Evolutionary conservation across 78 protist genomes (phyloP), one percentile per base, ranked within the genome.

Genomic region (Dictyostelium brefeldianum): DNA sequence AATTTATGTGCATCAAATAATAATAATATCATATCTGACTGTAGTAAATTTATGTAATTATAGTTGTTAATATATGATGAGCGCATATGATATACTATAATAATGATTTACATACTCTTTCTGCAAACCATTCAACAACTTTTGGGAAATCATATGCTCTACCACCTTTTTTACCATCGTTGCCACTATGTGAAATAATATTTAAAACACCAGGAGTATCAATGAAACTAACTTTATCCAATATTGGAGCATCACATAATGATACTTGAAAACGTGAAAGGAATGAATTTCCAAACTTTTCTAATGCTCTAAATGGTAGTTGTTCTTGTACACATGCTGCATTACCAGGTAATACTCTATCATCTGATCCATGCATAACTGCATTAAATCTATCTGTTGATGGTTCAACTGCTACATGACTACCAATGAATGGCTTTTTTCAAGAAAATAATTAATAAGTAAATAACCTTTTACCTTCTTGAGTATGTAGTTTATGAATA

Each of bases 1-100:
- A 98, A 95, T 85, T 98, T 98, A 84, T 97, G 95, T 10, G 98
- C 98, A 80, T 98, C 99, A 87, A 98, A 98, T 75, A 97, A 41
- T 64, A 98, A 78, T 12, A 98, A 80, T 53, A 98, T 94, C 59
- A 97, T 92, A 81, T 97, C 99, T 0, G 96, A 47, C 70, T 62
- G 12, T 9, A 53, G n/a, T n/a, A n/a, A n/a, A 3, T 36, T 36
- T 36, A 36, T 3, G 2, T 36, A 36, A 3, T 36, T 1, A 3
- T 36, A 2, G 43, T 36, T 36, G 43, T 36, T 36, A 36, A 36
- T 36, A 36, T 36, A 36, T 36, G 2, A 57, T 18, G 8, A 0
- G 5, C 5, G 9, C 10, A n/a, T n/a, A 57, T 57, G 8, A 57
- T n/a, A 57, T 9, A 17, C 9, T 4, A n/a, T 5, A 57, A 57